Evolutionary conservation across 345 rosid genomes (phyloP).

Genomic region (Eucalyptus pauciflora): DNA sequence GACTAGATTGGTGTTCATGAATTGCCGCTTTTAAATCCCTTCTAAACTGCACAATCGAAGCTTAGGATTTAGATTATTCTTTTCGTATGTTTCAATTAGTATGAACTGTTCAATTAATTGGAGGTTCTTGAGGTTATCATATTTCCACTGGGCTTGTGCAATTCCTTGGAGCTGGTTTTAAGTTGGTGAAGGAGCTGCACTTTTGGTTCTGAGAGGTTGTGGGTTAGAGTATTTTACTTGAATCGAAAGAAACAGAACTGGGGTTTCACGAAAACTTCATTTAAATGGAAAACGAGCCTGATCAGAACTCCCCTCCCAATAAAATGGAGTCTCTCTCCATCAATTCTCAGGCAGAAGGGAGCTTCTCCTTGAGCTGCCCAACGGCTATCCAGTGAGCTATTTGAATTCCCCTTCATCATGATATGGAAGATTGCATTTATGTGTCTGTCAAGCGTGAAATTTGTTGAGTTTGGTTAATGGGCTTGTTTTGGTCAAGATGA

Average conservation of each 20-base stretch:
- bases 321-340: slow-evolving; percentile 7
- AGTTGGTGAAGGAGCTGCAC: too few species aligned
- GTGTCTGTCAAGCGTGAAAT: not conserved
- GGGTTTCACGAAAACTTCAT: not conserved
- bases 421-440: not conserved
- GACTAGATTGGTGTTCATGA: too few species aligned
- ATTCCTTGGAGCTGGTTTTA: too few species aligned
- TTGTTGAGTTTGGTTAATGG: not conserved
- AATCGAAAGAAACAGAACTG: too few species aligned
- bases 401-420: not conserved
- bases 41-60: too few species aligned
- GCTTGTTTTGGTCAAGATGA: slow-evolving; percentile 24
- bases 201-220: fast-evolving
- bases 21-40: too few species aligned
- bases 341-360: not conserved
- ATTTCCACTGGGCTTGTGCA: too few species aligned
- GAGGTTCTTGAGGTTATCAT: too few species aligned
- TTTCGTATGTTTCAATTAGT: too few species aligned
- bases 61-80: too few species aligned
- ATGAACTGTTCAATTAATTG: too few species aligned
- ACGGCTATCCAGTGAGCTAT: slow-evolving; percentile 8
- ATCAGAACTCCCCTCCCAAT: not conserved
- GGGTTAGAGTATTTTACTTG: too few species aligned
- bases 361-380: slow-evolving; percentile 2
- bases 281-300: not conserved